These are phyloP conservation scores for Albifimbria verrucaria DNA, from an alignment of 2,329 filamentous ascomycete genomes.

Conservation along the genomic window DNA sequence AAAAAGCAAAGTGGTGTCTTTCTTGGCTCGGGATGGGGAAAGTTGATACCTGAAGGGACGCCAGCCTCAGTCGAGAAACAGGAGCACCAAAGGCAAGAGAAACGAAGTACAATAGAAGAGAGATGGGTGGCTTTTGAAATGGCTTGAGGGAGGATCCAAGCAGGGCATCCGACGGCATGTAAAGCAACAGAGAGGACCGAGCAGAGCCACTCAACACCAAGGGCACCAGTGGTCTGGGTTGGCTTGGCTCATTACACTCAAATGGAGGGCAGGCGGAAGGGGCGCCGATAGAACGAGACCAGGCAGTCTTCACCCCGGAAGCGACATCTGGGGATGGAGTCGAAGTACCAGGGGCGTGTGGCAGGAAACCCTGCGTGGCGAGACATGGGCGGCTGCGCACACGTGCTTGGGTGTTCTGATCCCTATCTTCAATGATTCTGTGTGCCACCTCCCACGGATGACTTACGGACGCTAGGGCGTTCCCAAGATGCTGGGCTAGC, in stretches of 20 bases:
- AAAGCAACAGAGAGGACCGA: background rate
- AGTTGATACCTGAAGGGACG: no score
- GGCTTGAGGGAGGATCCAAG: background rate
- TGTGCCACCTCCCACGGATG: background rate
- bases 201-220: background rate
- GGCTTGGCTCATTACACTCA: background rate
- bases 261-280: background rate
- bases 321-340: background rate
- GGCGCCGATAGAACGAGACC: background rate
- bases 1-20: no score
- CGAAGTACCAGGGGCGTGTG: background rate
- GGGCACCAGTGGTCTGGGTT: background rate
- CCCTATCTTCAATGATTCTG: background rate
- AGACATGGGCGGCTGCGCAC: background rate
- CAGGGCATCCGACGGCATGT: background rate
- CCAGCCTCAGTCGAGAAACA: background rate
- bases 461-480: background rate
- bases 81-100: slow-evolving; percentile 2
- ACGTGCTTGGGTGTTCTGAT: background rate
- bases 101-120: background rate
- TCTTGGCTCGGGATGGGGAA: no score
- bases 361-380: background rate
- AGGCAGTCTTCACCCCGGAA: no score
- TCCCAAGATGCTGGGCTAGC: background rate
- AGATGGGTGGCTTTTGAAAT: background rate